Conservation (phyloP, 202 grass and related monocot genomes). For the Schoenoplectus tabernaemontani region DNA sequence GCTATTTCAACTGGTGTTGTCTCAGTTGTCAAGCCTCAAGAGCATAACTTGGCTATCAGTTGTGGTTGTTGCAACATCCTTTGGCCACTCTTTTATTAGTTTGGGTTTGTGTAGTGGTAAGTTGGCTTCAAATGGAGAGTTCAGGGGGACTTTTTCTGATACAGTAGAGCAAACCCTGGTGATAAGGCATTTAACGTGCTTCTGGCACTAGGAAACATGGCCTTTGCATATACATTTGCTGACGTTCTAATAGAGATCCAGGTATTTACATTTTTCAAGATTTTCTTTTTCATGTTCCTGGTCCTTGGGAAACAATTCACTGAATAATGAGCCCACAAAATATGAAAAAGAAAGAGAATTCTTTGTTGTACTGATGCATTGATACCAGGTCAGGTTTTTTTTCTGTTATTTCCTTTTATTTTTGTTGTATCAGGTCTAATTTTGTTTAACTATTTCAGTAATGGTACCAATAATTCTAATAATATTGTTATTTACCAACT, state of each 20-base stretch:
- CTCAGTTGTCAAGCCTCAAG: constrained; percentile 70
- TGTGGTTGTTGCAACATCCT: constrained; percentile 74
- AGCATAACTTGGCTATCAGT: constrained; percentile 98
- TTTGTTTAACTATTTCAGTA: neutral
- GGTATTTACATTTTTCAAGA: neutral
- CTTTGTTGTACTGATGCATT: neutral
- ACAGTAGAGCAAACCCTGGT: constrained; percentile 2
- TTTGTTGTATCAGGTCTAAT: neutral
- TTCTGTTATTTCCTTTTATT: neutral
- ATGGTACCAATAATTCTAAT: neutral
- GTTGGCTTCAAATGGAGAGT: constrained; percentile 48
- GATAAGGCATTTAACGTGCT: constrained; percentile 80
- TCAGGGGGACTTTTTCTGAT: constrained; percentile 52
- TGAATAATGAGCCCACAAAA: too few species aligned
- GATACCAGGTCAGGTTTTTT: constrained; percentile 42
- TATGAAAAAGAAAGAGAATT: neutral
- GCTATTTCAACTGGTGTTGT: constrained; percentile 63
- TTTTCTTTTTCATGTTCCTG: neutral
- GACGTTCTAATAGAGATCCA: constrained; percentile 97
- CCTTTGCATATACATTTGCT: constrained; percentile 93
- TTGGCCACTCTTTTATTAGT: constrained; percentile 88
- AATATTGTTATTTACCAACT: neutral
- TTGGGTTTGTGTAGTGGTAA: constrained; percentile 80
- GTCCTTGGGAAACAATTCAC: neutral
- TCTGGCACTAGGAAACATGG: constrained; percentile 79